Percentiles rank a stretch among this genome's conserved stretches.
These are phyloP conservation scores for Blastobotrys ciferrii DNA, from an alignment of 1,139 yeast species.

Conservation along the genomic window DNA sequence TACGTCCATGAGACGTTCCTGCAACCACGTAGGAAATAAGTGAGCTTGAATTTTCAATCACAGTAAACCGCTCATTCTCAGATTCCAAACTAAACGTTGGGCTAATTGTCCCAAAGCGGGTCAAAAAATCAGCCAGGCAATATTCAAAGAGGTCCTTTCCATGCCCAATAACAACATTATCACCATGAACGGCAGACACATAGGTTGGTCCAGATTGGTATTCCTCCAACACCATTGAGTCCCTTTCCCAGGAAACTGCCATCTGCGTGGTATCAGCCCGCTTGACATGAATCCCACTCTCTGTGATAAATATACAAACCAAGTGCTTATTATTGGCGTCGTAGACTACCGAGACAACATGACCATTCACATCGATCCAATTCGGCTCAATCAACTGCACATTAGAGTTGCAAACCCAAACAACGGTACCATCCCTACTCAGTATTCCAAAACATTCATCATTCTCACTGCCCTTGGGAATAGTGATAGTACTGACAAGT, in stretches of 20 bases:
- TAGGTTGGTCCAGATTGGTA: constrained; percentile 6
- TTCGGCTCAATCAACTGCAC: constrained; percentile 26
- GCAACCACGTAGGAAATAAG: constrained; percentile 15
- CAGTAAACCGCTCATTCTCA: constrained; percentile 6
- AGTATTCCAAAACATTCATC: constrained; percentile 25
- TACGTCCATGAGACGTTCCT: constrained; percentile 22
- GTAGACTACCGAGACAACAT: constrained; percentile 7
- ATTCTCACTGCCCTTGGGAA: no score
- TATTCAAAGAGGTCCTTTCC: constrained; percentile 17
- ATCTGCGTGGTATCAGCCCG: constrained; percentile 10
- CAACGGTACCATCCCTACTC: constrained; percentile 24
- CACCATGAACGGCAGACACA: constrained; percentile 20
- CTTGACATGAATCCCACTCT: constrained; percentile 1
- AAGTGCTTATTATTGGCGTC: constrained; percentile 2
- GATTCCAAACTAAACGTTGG: background rate
- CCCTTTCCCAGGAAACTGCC: constrained; percentile 18
- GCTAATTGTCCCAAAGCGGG: constrained; percentile 7
- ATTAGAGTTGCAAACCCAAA: constrained; percentile 26
- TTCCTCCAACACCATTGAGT: constrained; percentile 10
- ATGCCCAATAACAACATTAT: constrained; percentile 19
- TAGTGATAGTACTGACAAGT: constrained; percentile 18
- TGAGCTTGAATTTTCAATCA: background rate
- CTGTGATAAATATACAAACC: constrained; percentile 6
- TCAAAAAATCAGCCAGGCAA: constrained; percentile 19
- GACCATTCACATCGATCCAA: constrained; percentile 21